Evolutionary conservation across 2,329 filamentous ascomycete genomes (phyloP), one percentile per base, ranked within the genome.

Genomic region (Penicillium italicum): DNA sequence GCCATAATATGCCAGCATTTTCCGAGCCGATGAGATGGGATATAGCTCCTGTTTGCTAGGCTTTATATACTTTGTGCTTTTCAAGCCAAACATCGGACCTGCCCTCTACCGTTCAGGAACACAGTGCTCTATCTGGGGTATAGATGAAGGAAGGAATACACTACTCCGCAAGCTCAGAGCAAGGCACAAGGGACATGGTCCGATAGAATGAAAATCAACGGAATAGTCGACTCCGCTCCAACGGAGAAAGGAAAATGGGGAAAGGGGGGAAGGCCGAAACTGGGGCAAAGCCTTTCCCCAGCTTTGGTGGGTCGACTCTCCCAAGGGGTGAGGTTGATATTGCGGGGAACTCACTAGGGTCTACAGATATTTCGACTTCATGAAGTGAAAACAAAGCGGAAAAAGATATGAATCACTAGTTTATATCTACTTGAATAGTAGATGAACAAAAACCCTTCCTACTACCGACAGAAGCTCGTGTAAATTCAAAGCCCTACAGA

Each of bases 61-160:
- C 33, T 44, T 46, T 57, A 47, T 57, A 56, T 16, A 34, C 18
- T n/a, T n/a, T n/a, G 10, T 8, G 2, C 5, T 14, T 41, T n/a
- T 12, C 10, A 18, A 28, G 16, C 5, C 37, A 43, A 20, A 2
- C 20, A 11, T 34, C 8, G 0, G 3, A 18, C n/a, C 12, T 48
- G 6, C 22, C 1, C 28, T 24, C 18, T 18, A 28, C 36, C 26
- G 34, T 51, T 36, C 36, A 58, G 60, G 61, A 64, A 38, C 24
- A 62, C 54, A 61, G 62, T 64, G 42, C 62, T 65, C 62, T 61
- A 61, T 55, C 5, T 43, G 50, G n/a, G 20, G 36, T 16, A 42
- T 31, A 18, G 16, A 30, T 36, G 28, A 49, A 43, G 26, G 9
- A 42, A 42, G 51, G 51, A 49, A 41, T 9, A 54, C 51, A 49